phyloP scores from a whole-genome alignment of 768 basidiomycete species.

The Rhizopogon vulgaris region DNA sequence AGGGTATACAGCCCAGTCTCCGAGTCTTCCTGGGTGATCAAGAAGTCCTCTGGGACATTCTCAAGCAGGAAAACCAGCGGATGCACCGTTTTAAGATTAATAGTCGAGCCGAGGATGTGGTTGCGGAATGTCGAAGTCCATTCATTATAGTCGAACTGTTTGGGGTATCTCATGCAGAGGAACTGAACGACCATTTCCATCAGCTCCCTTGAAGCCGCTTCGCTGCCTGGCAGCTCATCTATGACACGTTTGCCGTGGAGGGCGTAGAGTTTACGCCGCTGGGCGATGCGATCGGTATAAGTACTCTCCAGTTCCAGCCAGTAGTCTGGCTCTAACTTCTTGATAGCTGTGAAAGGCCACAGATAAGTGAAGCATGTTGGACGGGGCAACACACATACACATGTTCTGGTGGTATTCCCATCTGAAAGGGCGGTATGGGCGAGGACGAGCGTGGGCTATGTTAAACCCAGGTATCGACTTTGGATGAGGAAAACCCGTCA shows the following conservation, averaged over 20 bases:
- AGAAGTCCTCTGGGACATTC: conserved; percentile 48
- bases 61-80: conserved; percentile 42
- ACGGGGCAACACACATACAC: conserved; percentile 27
- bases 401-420: conserved; percentile 55
- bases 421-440: conserved; percentile 51
- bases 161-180: conserved; percentile 51
- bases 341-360: conserved; percentile 28
- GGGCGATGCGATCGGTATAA: conserved; percentile 36
- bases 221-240: conserved; percentile 42
- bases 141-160: conserved; percentile 37
- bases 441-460: conserved; percentile 34
- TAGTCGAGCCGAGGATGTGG: conserved; percentile 30
- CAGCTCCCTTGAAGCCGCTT: conserved; percentile 43
- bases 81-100: conserved; percentile 22
- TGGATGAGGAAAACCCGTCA: conserved; percentile 40
- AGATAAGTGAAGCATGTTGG: neutral
- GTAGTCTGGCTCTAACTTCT: conserved; percentile 45
- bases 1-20: conserved; percentile 38
- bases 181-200: conserved; percentile 53
- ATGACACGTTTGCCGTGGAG: conserved; percentile 36
- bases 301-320: conserved; percentile 55
- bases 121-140: conserved; percentile 35
- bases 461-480: conserved; percentile 37
- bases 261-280: conserved; percentile 34
- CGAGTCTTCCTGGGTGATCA: conserved; percentile 36